Percentiles rank a stretch among this genome's conserved stretches.
Conservation (phyloP, 768 basidiomycete species). For the Cubamyces sp. region DNA sequence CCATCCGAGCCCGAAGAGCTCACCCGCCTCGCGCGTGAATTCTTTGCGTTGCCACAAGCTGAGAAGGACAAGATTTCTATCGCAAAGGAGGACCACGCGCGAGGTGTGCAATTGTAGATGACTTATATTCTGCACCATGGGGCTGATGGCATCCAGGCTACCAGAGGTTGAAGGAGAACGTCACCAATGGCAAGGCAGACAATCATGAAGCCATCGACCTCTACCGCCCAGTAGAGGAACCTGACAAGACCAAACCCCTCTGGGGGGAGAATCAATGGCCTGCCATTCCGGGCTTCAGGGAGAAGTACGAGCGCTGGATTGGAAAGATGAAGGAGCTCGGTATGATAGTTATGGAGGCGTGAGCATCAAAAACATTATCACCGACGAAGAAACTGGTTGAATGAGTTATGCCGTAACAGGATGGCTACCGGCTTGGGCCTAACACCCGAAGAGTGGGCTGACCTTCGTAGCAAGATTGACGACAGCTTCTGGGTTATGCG, state of each 20-base stretch:
- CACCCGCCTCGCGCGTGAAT: constrained; percentile 62
- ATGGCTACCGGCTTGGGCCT: constrained; percentile 85
- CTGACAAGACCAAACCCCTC: constrained; percentile 70
- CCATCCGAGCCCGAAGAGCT: constrained; percentile 67
- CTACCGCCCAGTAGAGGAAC: constrained; percentile 71
- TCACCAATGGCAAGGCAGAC: constrained; percentile 84
- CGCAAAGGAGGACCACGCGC: constrained; percentile 67
- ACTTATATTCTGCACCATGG: neutral
- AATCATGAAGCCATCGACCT: constrained; percentile 87
- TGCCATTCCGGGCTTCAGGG: constrained; percentile 55
- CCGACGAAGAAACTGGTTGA: neutral
- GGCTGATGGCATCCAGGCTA: constrained; percentile 58
- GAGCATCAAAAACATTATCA: constrained; percentile 35
- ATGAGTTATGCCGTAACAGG: constrained; percentile 40
- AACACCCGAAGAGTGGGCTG: constrained; percentile 68
- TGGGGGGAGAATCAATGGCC: constrained; percentile 95
- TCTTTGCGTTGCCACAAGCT: constrained; percentile 68
- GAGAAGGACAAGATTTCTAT: constrained; percentile 70
- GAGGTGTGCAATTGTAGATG: constrained; percentile 54
- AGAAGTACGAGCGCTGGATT: constrained; percentile 74
- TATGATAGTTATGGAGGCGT: constrained; percentile 85
- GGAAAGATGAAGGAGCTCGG: constrained; percentile 87
- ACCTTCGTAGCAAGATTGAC: constrained; percentile 69
- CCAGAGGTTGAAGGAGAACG: constrained; percentile 77
- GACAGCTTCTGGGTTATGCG: constrained; percentile 93